Base-by-base conservation (phyloP, 2,329 filamentous ascomycete species). In the Cercospora zeina region DNA sequence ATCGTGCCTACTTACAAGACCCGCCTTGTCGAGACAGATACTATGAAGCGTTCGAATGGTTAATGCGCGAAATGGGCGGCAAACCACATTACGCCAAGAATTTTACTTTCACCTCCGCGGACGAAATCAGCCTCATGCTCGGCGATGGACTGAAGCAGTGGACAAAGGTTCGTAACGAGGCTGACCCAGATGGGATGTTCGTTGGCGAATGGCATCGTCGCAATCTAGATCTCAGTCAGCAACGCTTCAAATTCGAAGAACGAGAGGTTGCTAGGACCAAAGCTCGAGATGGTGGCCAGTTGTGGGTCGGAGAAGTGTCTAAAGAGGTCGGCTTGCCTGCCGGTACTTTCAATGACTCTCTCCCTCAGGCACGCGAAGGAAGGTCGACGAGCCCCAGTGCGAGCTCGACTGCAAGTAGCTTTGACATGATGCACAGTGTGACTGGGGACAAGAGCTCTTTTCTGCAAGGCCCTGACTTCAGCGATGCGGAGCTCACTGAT, bases 61-160 rank as follows among this genome's bases (percentile, higher is more conserved):
- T 96, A 50, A 96, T 96, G 92, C 87, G 86, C 62, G 89, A 96
- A 49, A 80, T 96, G 69, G 90, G 89, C 57, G 92, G 89, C 8
- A 85, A 85, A 50, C 92, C 92, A 16, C 92, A 96, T 77, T 96
- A 92, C 90, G 92, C 92, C 7, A 96, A 96, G 82, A 96, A 96
- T 75, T 96, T 96, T 75, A 79, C 81, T 51, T 82, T 83, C 8
- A 81, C 83, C 3, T 77, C 80, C 4, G 82, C 83, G 10, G 71
- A 79, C 0, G 85, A 90, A 31, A 82, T 96, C 47, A 82, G 85
- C 62, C 74, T 76, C 1, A 85, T 90, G 75, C 96, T 95, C 73
- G 88, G 88, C 42, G 75, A 81, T n/a, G 79, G 87, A 53, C 79
- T 96, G 62, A 77, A 81, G 16, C 77, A 84, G 51, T 96, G 89